Base-by-base conservation (phyloP, 2,329 filamentous ascomycete species). In the Venturia oleaginea region DNA sequence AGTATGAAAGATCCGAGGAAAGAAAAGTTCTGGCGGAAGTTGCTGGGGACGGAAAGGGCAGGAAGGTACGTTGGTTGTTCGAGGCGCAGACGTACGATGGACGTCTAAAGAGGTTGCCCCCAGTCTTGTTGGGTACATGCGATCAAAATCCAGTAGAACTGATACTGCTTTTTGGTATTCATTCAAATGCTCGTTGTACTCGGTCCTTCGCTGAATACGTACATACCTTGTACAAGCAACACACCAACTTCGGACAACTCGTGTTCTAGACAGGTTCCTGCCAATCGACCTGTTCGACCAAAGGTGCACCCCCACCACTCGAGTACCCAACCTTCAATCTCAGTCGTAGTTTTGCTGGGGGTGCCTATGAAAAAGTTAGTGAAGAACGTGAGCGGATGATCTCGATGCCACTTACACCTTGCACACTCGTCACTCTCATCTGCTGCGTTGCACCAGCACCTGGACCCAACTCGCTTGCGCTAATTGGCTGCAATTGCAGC, bases 221-320 rank as follows among this genome's bases (percentile, higher is more conserved):
- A 22, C 34, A 6, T 34, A 22, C 2, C 19, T 13, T 17, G 30
- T 34, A 34, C 51, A 32, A 57, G 51, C 51, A 57, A n/a, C 19
- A 37, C 15, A 34, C 51, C 22, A 10, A 27, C 4, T 51, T 51
- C 1, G 1, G 10, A 57, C 27, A 6, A 34, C 27, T 30, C 4
- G 27, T 11, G 15, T 22, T 24, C 27, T 37, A 77, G 60, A 72
- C 69, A 64, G 91, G 87, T 77, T 99, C 94, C 37, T 90, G 88
- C 94, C 94, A 99, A 79, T 97, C 95, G 65, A 97, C 92, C 77
- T 97, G 92, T 72, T 99, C 94, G 73, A 89, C 88, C 22, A 95
- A 82, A 67, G 88, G 83, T 62, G 86, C 86, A 30, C 81, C 84
- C 65, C 84, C 83, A 65, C 88, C 85, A 75, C 89, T 89, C 40